Base-by-base conservation (phyloP, 306 rosid genomes). In the Betula pendula region DNA sequence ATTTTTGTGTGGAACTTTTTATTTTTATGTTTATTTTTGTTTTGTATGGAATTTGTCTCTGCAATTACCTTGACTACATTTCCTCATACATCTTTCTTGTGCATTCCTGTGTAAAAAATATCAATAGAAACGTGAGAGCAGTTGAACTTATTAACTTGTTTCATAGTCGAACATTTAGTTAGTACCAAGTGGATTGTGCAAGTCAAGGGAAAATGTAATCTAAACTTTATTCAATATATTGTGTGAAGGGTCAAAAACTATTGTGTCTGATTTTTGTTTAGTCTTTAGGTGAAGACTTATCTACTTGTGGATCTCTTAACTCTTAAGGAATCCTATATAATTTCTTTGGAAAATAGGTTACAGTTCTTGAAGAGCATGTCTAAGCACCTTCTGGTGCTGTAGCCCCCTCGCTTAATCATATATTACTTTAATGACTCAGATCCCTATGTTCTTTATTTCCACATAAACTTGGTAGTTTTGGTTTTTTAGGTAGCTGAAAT, bases 401-500 rank as follows among this genome's bases (percentile, higher is more conserved):
- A 25, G 40, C 15, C 10, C 44, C 42, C 6, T 0, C 0, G 4
- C 68, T 29, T 31, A 43, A 12, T 62, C 68, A 17, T 0, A 8
- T 16, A 31, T 17, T 62, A 62, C 68, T 31, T 6, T 16, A 31
- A 31, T 33, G 20, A 22, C 24, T 62, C 38, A 16, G 22, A 16
- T 31, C 24, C 44, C 68, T 14, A 2, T 35, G 31, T n/a, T 35
- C 2, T 10, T 35, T 38, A 19, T 20, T 33, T 48, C 22, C 72
- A 53, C 27, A 33, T 77, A 71, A 56, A 65, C 80, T 82, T 48
- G 33, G 52, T 5, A 58, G 17, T 55, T 62, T 43, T 66, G 63
- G 45, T 77, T 58, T 85, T 84, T 75, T 83, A 94, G 97, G 95
- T 94, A 47, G 95, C 97, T 68, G 98, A 92, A 81, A 90, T 92